Evolutionary conservation across 805 yeast species (phyloP).

Genomic region (Saturnispora dispora): DNA sequence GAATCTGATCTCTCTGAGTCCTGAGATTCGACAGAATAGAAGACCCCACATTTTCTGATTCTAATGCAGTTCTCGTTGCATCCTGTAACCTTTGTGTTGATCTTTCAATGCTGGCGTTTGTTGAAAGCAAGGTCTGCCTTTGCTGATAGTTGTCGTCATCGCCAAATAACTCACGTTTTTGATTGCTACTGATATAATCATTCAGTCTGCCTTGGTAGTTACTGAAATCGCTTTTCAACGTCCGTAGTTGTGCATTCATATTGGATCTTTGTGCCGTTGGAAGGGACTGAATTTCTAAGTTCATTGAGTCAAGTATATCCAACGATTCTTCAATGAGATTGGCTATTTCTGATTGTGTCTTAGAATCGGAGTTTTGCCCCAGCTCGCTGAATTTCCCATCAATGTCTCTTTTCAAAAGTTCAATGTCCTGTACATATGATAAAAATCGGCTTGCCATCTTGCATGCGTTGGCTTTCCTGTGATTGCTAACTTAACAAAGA

Average conservation of each 20-base stretch:
- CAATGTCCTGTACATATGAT: slow-evolving; percentile 7
- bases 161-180: slow-evolving; percentile 57
- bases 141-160: slow-evolving; percentile 39
- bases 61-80: slow-evolving; percentile 82
- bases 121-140: slow-evolving; percentile 69
- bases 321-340: slow-evolving; percentile 59
- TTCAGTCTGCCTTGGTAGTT: slow-evolving; percentile 48
- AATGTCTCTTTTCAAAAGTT: slow-evolving; percentile 1
- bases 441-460: slow-evolving; percentile 4
- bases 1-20: slow-evolving; percentile 87
- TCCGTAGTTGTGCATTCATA: slow-evolving; percentile 68
- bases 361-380: background rate
- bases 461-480: background rate
- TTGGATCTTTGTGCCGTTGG: slow-evolving; percentile 67
- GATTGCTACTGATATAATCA: slow-evolving; percentile 56
- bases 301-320: slow-evolving; percentile 79
- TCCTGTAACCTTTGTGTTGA: slow-evolving; percentile 78
- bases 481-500: background rate
- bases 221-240: slow-evolving; percentile 52
- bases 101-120: slow-evolving; percentile 73
- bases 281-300: slow-evolving; percentile 73
- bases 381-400: background rate
- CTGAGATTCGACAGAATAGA: slow-evolving; percentile 80
- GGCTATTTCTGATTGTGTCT: background rate
- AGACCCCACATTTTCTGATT: slow-evolving; percentile 88